A percentile compares a stretch with the other conserved stretches of the same genome.
These are phyloP conservation scores for Aspergillus vadensis DNA, from an alignment of 2,329 filamentous ascomycete species.

Conservation along the genomic window DNA sequence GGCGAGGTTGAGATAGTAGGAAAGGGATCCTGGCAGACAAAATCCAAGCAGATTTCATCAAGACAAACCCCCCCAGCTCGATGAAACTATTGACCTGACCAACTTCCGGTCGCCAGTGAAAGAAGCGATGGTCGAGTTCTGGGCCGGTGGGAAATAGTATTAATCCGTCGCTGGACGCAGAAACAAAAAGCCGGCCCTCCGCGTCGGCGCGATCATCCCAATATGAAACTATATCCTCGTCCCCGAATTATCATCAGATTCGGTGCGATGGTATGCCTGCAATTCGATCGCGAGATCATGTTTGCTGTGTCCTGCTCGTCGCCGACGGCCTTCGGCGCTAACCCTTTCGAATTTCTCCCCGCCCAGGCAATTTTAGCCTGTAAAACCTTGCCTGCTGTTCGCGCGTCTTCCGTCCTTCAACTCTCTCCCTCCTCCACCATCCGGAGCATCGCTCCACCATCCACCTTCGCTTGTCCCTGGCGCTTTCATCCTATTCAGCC, in stretches of 20 bases:
- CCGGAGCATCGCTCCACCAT: constrained; percentile 38
- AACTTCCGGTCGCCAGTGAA: constrained; percentile 5
- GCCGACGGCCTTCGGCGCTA: constrained; percentile 36
- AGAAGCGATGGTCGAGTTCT: constrained; percentile 20
- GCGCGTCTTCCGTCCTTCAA: constrained; percentile 34
- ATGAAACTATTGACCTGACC: neutral
- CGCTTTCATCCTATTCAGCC: constrained; percentile 15
- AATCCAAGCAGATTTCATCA: neutral
- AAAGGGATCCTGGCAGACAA: neutral
- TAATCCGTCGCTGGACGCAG: constrained; percentile 45
- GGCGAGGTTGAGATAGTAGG: constrained; percentile 2
- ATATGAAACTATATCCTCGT: constrained; percentile 32
- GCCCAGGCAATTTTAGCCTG: constrained; percentile 40
- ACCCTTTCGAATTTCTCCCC: constrained; percentile 38
- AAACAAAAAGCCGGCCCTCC: constrained; percentile 46
- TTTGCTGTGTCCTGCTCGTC: constrained; percentile 34
- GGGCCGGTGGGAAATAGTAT: constrained; percentile 42
- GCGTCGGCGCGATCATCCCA: constrained; percentile 37
- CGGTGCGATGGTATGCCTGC: constrained; percentile 18
- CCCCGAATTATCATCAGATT: constrained; percentile 19
- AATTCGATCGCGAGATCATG: constrained; percentile 31
- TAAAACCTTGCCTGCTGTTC: constrained; percentile 37
- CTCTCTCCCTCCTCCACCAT: constrained; percentile 25
- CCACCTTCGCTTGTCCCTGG: constrained; percentile 21
- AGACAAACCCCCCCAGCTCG: neutral